phyloP scores from a whole-genome alignment of 2,329 filamentous ascomycete species.

The Allantophomopsis cytisporea region DNA sequence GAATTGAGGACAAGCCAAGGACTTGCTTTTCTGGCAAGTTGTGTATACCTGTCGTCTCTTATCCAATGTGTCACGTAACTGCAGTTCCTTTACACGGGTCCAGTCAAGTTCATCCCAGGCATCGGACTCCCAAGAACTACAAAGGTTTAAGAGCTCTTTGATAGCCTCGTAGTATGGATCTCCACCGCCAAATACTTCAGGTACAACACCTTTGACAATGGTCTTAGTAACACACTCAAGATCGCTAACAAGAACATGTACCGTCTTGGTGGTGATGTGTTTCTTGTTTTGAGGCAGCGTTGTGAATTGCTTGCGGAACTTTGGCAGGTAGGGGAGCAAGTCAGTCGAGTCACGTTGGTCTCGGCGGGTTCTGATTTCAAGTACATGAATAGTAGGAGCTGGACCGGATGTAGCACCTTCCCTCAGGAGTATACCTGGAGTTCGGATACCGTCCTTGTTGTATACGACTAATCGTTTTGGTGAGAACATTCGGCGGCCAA shows the following conservation, averaged over 20 bases:
- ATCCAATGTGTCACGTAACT: slow-evolving; percentile 66
- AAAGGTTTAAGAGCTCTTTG: slow-evolving; percentile 54
- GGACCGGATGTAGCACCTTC: slow-evolving; percentile 57
- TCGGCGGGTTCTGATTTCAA: slow-evolving; percentile 60
- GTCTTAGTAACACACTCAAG: slow-evolving; percentile 76
- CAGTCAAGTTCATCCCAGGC: slow-evolving; percentile 81
- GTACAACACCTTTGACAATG: slow-evolving; percentile 40
- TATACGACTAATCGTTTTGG: slow-evolving; percentile 71
- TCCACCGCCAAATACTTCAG: slow-evolving; percentile 40
- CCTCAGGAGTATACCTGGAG: slow-evolving; percentile 64
- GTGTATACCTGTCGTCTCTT: slow-evolving; percentile 51
- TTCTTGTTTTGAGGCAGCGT: slow-evolving; percentile 51
- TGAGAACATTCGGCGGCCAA: slow-evolving; percentile 68
- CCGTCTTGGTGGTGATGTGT: slow-evolving; percentile 54
- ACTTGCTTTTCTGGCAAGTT: slow-evolving; percentile 49
- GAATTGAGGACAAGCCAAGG: slow-evolving; percentile 62
- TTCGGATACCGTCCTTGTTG: slow-evolving; percentile 71
- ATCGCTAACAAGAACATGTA: slow-evolving; percentile 60
- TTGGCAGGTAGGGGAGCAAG: slow-evolving; percentile 67
- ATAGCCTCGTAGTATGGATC: slow-evolving; percentile 41
- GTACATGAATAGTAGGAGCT: slow-evolving; percentile 58
- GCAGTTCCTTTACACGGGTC: slow-evolving; percentile 67
- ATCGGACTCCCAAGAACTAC: slow-evolving; percentile 58
- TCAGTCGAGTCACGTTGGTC: slow-evolving; percentile 68
- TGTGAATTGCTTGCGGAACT: slow-evolving; percentile 54